Conservation (phyloP, 2,329 filamentous ascomycete species). For the Penicillium sp. region DNA sequence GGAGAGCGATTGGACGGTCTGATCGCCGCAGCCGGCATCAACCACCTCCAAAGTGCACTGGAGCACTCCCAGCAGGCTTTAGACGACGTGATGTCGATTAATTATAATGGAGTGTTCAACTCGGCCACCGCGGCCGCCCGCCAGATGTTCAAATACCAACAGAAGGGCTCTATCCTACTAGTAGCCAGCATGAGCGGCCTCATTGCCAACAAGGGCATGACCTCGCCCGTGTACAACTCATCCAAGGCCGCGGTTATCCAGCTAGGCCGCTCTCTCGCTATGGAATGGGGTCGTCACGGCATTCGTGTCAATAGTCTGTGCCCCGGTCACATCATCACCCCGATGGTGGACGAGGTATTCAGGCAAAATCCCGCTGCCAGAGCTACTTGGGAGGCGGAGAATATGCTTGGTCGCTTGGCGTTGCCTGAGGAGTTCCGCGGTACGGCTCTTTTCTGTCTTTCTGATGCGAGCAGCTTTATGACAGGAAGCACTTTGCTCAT, state of each 20-base stretch:
- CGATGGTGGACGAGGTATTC: constrained; percentile 82
- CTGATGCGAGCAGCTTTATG: constrained; percentile 69
- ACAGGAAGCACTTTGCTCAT: constrained; percentile 68
- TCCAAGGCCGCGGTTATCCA: constrained; percentile 58
- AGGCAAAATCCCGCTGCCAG: constrained; percentile 66
- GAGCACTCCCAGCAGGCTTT: constrained; percentile 44
- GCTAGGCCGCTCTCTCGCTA: constrained; percentile 52
- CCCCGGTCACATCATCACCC: constrained; percentile 57
- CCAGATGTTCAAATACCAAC: constrained; percentile 53
- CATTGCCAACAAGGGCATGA: constrained; percentile 51
- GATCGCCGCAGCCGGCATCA: constrained; percentile 46
- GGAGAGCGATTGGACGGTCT: constrained; percentile 43
- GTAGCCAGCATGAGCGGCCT: constrained; percentile 54
- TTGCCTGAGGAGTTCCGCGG: constrained; percentile 61
- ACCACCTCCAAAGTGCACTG: constrained; percentile 44
- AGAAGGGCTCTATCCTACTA: constrained; percentile 50
- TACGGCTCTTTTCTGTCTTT: constrained; percentile 66
- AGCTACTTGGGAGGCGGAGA: constrained; percentile 47
- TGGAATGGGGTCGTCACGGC: constrained; percentile 53
- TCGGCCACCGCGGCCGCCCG: constrained; percentile 49
- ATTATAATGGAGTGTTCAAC: constrained; percentile 53
- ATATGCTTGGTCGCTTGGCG: constrained; percentile 56
- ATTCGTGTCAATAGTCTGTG: constrained; percentile 57
- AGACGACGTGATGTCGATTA: constrained; percentile 49
- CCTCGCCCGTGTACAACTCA: constrained; percentile 50